Evolutionary conservation across 164 flowering plant species (phyloP), one percentile per base, ranked within the genome.

Genomic region (Magnolia kwangsiensis): DNA sequence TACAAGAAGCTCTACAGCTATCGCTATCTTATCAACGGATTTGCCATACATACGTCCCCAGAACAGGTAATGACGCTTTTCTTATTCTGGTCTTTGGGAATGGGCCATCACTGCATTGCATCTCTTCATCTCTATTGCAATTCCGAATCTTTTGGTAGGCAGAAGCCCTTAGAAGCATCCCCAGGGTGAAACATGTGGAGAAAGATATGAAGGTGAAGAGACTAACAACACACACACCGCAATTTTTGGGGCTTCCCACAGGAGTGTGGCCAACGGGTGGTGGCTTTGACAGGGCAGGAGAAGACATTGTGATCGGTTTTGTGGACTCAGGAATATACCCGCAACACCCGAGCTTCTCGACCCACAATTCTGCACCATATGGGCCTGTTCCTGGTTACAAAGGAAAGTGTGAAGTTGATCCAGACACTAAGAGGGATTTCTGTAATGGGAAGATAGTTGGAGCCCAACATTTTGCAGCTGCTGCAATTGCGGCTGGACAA

Each of bases 191-290:
- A 84, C 87, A 90, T 71, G 95, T 96, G 78, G 95, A 89, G 83
- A 90, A 91, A 82, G 99, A 96, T 83, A 92, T 93, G 96, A 96
- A 96, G 83, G 96, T 96, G 69, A 87, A 84, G 80, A 92, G 85
- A 80, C 89, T 94, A 69, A 96, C 99, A 51, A 94, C 96, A 51
- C 99, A 96, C 78, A 96, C 99, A 24, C 99, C 99, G 55, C 89
- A 96, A 72, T 96, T 96, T 85, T 82, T 96, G 85, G 99, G 99
- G 72, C 98, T 96, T 69, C 99, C 99, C 71, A 92, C 96, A 75
- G 99, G 93, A 75, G 99, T 94, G 58, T 96, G 99, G 99, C 98
- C 99, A 7, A 94, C 95, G 55, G 98, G 97, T 65, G 99, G 99
- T 77, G 99, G 99, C 70, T 87, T 80, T 83, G 97, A 90, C 74